Base-by-base conservation (phyloP, 805 yeast species). In the Suhomyces canberraensis region DNA sequence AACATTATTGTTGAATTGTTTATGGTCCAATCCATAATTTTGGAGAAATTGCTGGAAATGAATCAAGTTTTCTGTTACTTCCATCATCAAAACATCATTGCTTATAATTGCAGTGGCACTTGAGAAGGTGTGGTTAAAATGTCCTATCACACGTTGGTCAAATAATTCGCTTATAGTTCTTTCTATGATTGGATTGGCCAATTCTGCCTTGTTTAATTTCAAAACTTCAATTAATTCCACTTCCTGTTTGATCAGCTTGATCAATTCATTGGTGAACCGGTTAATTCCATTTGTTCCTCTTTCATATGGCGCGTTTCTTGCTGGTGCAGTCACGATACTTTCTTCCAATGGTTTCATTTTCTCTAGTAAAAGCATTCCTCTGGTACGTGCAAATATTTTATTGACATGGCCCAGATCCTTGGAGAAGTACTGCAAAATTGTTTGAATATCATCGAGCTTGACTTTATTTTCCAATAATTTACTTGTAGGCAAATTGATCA, bases 221-320 rank as follows among this genome's bases (percentile, higher is more conserved):
- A 42, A 29, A 8, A 70, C 75, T 29, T 65, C 58, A 29, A 75
- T 45, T 38, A 80, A 57, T 3, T 72, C 68, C 36, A 60, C 52
- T 48, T 79, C 84, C 35, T 70, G 70, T n/a, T 69, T 62, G 14
- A 79, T 63, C 33, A 71, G 62, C 5, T 70, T 69, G 16, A 71
- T 51, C 5, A 80, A 51, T 2, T 79, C 81, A 29, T 71, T 75
- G 8, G 77, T 69, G 52, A 78, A 81, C 29, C 58, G 57, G 8
- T 61, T 62, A 22, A 84, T 70, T 7, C 87, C 84, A 56, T 73
- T 78, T 34, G 74, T 71, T 3, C 80, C 86, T 53, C 69, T 76
- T 52, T 75, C 80, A 56, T 75, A 84, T 1, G 77, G 83, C 8
- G 63, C 68, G 29, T 50, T 53, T 4, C 60, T 29, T 41, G 64